Percentiles rank a stretch among this genome's conserved stretches.
Conservation (phyloP, 129 eudicot genomes). For the Saposhnikovia divaricata region DNA sequence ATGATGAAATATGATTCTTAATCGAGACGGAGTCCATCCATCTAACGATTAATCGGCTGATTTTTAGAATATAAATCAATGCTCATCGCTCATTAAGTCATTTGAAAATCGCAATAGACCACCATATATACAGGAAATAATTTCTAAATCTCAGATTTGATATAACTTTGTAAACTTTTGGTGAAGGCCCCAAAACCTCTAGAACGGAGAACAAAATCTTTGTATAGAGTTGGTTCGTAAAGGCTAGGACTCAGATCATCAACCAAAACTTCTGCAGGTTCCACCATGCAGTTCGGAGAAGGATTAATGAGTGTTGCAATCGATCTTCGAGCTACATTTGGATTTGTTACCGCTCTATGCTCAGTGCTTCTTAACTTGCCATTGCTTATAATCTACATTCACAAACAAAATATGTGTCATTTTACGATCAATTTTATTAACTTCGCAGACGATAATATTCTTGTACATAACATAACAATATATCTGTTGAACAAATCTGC, state of each 20-base stretch:
- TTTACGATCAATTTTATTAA: neutral
- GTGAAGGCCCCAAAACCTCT: conserved; percentile 3
- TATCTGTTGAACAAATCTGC: neutral
- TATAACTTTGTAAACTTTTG: neutral
- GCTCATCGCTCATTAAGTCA: no score
- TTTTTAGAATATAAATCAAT: no score
- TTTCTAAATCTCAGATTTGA: neutral
- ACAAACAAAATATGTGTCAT: neutral
- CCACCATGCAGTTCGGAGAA: conserved; percentile 38
- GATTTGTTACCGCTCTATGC: conserved; percentile 49
- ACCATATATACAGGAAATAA: no score
- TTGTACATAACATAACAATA: no score
- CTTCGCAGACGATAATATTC: no score
- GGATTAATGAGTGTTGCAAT: conserved; percentile 40
- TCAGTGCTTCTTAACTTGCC: conserved; percentile 39
- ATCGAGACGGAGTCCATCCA: no score
- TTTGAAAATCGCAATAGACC: no score
- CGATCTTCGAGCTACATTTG: conserved; percentile 24
- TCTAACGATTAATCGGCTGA: no score
- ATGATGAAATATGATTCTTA: no score
- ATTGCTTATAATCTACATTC: conserved; percentile 39
- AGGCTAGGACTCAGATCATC: conserved; percentile 45
- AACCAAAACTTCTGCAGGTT: conserved; percentile 57
- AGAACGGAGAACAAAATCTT: conserved; percentile 28
- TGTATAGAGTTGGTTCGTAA: conserved; percentile 30